A percentile compares a stretch with the other conserved stretches of the same genome.
Evolutionary conservation across 163 green algal genomes (phyloP).

Genomic region (Coccomyxa subellipsoidea): DNA sequence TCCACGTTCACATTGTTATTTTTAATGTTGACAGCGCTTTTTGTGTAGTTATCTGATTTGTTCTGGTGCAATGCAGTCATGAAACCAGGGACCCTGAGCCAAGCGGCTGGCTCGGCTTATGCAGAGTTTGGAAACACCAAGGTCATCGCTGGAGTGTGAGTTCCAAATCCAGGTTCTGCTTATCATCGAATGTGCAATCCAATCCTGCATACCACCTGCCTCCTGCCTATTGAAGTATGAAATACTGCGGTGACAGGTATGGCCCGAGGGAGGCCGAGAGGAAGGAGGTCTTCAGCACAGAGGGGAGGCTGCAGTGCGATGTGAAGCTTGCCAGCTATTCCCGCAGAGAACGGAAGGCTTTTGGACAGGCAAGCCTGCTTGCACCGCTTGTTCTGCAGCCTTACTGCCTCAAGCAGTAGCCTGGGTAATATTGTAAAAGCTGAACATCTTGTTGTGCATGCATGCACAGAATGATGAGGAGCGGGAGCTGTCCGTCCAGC

Average conservation of each 20-base stretch:
- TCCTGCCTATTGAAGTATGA: too few species aligned
- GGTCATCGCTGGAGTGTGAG: constrained; percentile 79
- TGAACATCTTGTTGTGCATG: background rate
- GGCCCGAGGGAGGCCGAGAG: constrained; percentile 69
- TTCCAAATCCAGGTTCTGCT: background rate
- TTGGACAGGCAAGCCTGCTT: constrained; percentile 26
- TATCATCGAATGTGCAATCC: too few species aligned
- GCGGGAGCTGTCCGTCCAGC: constrained; percentile 31
- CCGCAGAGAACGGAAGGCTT: constrained; percentile 34
- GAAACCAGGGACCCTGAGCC: constrained; percentile 59
- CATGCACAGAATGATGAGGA: constrained; percentile 35
- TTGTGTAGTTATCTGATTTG: background rate
- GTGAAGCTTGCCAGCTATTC: constrained; percentile 61
- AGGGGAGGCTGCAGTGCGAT: constrained; percentile 64
- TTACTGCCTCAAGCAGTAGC: background rate
- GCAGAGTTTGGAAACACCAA: constrained; percentile 77
- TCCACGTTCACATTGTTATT: background rate
- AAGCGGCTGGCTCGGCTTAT: constrained; percentile 79
- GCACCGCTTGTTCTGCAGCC: background rate
- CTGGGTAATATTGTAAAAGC: background rate
- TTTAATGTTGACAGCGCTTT: background rate
- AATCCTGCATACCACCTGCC: too few species aligned
- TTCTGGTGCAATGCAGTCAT: constrained; percentile 75
- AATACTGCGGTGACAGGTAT: constrained; percentile 49
- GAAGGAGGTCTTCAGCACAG: constrained; percentile 57